Evolutionary conservation across 768 basidiomycete genomes (phyloP).

Genomic region (Leucosporidium creatinivorum): DNA sequence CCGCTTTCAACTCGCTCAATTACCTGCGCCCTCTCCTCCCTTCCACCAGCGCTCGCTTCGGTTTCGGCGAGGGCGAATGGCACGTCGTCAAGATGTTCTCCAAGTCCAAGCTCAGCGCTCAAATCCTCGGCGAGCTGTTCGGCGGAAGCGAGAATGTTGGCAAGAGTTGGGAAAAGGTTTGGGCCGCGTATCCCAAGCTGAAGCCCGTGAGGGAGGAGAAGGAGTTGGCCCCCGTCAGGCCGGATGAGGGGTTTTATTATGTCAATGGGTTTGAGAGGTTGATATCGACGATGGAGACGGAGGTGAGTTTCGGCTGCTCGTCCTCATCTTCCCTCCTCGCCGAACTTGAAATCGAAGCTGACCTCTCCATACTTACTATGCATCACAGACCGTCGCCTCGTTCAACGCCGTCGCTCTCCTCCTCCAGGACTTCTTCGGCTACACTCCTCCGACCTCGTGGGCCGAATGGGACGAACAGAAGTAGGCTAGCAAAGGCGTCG

Average conservation of each 20-base stretch:
- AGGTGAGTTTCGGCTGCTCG: conserved; percentile 55
- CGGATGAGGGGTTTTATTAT: conserved; percentile 75
- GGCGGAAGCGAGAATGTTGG: conserved; percentile 52
- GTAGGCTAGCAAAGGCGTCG: too few relatives aligned
- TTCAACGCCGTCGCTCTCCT: conserved; percentile 33
- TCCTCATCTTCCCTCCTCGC: too few relatives aligned
- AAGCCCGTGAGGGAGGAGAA: conserved; percentile 42
- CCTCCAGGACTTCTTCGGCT: conserved; percentile 32
- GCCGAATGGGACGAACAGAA: conserved; percentile 27
- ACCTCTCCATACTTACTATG: background rate
- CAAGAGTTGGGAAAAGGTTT: conserved; percentile 75
- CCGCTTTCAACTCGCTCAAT: conserved; percentile 79
- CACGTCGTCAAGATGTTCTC: conserved; percentile 89
- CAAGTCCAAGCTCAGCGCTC: conserved; percentile 55
- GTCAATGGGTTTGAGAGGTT: conserved; percentile 86
- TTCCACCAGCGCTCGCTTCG: background rate
- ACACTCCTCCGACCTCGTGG: conserved; percentile 29
- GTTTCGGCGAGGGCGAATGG: conserved; percentile 44
- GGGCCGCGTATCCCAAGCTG: conserved; percentile 40
- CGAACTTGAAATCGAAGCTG: too few relatives aligned
- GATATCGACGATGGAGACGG: conserved; percentile 90
- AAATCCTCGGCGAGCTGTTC: conserved; percentile 64
- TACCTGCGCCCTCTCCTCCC: conserved; percentile 49
- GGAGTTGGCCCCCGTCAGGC: conserved; percentile 66
- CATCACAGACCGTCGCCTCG: conserved; percentile 29